Base-by-base conservation (phyloP, 805 yeast species). In the Metschnikowia chrysomelidarum region DNA sequence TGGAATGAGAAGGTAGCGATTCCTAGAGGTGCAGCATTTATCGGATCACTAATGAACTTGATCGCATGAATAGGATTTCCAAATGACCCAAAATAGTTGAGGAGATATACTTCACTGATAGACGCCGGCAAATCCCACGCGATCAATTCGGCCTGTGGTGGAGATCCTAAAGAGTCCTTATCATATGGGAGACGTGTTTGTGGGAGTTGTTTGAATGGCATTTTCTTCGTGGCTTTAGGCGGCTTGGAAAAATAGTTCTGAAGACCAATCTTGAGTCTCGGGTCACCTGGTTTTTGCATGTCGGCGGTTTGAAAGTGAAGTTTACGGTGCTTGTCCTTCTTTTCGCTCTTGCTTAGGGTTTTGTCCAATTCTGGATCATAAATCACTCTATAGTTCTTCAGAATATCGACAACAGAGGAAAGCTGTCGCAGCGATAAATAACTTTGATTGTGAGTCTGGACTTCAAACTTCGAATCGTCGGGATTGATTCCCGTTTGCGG, bases 11-110 rank as follows among this genome's bases (percentile, higher is more conserved):
- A 64, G 14, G 75, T 61, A 32, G 82, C 82, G 15, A 87, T 64
- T 7, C 95, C 93, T 25, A 88, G 57, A 0, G 95, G 89, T 13
- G 80, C 82, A 2, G 88, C 95, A 27, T 85, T 79, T 15, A 69
- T 66, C 0, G 91, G 86, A 51, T 88, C 93, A 37, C 71, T 75
- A 7, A 81, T 65, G 40, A 78, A 67, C 40, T 75, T 74, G 31
- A 82, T 60, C 24, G 76, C 78, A 18, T 72, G 67, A 4, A 88
- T 68, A 4, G 66, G 51, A 19, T 71, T 72, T 3, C 96, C 96
- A 58, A 67, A 82, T 16, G 71, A 59, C 26, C 70, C 70, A 44
- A 85, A 75, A 44, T 74, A 78, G 42, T 81, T 77, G 12, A 53
- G 45, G 19, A 67, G 50, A 41, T 67, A 67, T 4, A 57, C 34